Conservation (phyloP, 2,329 filamentous ascomycete genomes). For the Stenocarpella maydis region DNA sequence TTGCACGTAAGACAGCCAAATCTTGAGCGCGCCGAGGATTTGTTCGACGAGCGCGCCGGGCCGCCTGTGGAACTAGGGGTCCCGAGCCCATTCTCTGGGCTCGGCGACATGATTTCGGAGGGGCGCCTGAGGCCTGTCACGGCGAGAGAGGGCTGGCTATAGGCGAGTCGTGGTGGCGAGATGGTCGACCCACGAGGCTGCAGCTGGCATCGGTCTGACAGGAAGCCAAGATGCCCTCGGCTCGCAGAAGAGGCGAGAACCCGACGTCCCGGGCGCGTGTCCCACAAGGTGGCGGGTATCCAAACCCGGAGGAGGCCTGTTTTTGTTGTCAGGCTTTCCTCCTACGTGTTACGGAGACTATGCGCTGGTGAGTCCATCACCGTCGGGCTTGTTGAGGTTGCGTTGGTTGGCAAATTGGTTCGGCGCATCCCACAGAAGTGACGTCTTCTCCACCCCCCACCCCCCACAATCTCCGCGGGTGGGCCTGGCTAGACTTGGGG, state of each 20-base stretch:
- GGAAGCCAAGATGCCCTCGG: conserved; percentile 14
- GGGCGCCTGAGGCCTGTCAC: background rate
- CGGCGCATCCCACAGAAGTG: conserved; percentile 4
- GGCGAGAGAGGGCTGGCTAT: background rate
- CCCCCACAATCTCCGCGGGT: conserved; percentile 19
- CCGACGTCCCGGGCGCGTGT: background rate
- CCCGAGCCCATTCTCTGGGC: conserved; percentile 3
- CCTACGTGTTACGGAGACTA: background rate
- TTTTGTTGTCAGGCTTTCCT: background rate
- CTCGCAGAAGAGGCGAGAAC: conserved; percentile 6
- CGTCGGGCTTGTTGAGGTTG: background rate
- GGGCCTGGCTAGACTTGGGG: conserved; percentile 14
- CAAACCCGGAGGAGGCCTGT: background rate
- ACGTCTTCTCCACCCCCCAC: conserved; percentile 23
- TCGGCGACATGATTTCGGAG: conserved; percentile 12
- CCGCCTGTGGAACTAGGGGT: conserved; percentile 9
- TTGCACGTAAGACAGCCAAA: conserved; percentile 58
- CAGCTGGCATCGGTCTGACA: conserved; percentile 6
- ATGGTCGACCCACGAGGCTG: conserved; percentile 11
- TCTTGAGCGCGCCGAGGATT: conserved; percentile 42
- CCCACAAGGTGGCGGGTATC: background rate
- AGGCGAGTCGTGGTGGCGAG: background rate
- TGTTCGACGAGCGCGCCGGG: conserved; percentile 21
- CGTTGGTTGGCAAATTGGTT: background rate
- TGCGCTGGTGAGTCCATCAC: background rate